Evolutionary conservation across 1,139 yeast species (phyloP).

Genomic region (Protomyces arabidopsidicola): DNA sequence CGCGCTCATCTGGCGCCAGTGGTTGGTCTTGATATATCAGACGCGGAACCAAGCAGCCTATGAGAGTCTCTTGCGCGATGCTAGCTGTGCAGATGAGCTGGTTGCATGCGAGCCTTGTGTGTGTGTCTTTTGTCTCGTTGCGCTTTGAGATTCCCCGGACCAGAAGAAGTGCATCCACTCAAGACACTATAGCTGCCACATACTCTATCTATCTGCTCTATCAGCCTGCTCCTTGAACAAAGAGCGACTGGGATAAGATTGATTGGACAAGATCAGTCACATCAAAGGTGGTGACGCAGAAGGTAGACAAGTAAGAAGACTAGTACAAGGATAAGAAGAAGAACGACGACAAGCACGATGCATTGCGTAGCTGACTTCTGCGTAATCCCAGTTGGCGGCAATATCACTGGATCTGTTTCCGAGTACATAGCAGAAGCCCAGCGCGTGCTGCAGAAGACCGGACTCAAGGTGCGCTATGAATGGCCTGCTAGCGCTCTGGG

Average conservation of each 20-base stretch:
- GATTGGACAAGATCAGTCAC: no score
- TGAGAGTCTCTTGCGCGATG: not conserved
- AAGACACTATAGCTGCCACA: no score
- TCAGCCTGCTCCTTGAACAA: no score
- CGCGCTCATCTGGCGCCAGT: slow-evolving; percentile 14
- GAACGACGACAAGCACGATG: not conserved
- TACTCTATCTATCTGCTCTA: no score
- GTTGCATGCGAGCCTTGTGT: not conserved
- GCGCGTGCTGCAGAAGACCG: slow-evolving; percentile 14
- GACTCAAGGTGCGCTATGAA: not conserved
- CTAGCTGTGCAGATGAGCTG: not conserved
- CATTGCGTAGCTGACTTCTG: slow-evolving; percentile 27
- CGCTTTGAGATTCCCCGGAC: no score
- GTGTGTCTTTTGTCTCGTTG: no score
- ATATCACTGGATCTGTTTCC: slow-evolving; percentile 2
- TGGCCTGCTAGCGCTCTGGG: not conserved
- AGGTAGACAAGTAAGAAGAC: no score
- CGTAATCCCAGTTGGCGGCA: slow-evolving; percentile 17
- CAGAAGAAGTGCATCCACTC: no score
- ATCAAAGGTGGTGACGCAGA: no score
- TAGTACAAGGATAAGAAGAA: no score
- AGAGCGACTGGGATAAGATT: no score
- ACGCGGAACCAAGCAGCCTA: no score
- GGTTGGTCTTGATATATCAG: not conserved
- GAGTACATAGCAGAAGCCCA: slow-evolving; percentile 23